phyloP scores from a whole-genome alignment of 495 filamentous ascomycete species.

The Usnea hakonensis region DNA sequence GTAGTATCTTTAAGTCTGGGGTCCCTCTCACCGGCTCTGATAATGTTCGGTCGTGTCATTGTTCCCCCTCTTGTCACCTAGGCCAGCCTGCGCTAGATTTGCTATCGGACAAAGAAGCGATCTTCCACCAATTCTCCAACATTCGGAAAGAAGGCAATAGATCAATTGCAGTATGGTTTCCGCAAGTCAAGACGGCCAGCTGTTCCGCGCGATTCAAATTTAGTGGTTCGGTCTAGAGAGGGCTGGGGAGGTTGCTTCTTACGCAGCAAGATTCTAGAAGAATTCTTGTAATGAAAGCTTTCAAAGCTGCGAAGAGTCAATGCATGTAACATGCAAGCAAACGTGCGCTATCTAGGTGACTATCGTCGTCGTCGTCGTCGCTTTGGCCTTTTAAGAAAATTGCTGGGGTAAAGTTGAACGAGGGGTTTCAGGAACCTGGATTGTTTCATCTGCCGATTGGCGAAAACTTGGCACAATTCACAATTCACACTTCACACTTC shows the following conservation, averaged over 20 bases:
- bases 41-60: slow-evolving; percentile 71
- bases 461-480: not conserved
- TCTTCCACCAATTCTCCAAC: not conserved
- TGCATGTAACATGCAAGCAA: not conserved
- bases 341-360: not conserved
- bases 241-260: not conserved
- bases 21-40: slow-evolving; percentile 62
- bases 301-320: not conserved
- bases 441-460: slow-evolving; percentile 3
- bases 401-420: slow-evolving; percentile 3
- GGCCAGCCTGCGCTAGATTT: not conserved
- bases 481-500: no score
- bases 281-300: not conserved
- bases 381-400: slow-evolving; percentile 3
- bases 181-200: not conserved
- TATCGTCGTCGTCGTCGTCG: slow-evolving; percentile 1
- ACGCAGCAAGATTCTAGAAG: not conserved
- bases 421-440: slow-evolving; percentile 8
- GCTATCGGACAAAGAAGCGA: not conserved
- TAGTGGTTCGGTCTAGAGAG: not conserved
- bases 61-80: slow-evolving; percentile 16
- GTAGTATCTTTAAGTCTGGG: slow-evolving; percentile 7
- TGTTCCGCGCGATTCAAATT: not conserved
- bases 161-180: not conserved
- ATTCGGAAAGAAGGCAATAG: not conserved